Percentiles rank a stretch among this genome's conserved stretches.
Conservation (phyloP, 345 rosid genomes). For the Rhizophora apiculata region DNA sequence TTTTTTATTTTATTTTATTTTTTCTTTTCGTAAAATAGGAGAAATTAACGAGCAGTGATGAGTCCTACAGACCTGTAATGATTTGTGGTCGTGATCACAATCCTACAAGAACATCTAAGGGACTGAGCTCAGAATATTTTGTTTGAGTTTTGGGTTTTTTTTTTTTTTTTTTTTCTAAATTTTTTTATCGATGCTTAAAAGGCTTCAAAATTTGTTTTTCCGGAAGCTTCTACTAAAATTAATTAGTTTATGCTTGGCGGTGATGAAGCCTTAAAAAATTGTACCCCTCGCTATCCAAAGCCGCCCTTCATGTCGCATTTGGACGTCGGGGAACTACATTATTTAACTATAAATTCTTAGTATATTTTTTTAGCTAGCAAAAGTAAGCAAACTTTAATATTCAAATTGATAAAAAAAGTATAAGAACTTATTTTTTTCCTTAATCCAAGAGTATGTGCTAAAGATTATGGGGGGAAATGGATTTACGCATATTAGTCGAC, state of each 20-base stretch:
- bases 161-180: not conserved
- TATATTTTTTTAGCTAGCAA: too few relatives aligned
- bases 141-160: too few relatives aligned
- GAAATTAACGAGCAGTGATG: conserved; percentile 44
- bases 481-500: too few relatives aligned
- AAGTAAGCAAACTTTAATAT: too few relatives aligned
- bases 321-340: conserved; percentile 58
- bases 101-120: conserved; percentile 83
- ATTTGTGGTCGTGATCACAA: conserved; percentile 84
- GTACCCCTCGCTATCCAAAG: conserved; percentile 66
- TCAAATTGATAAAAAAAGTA: too few relatives aligned
- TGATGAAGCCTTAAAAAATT: conserved; percentile 25
- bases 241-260: conserved; percentile 3
- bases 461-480: too few relatives aligned
- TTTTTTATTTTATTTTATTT: not conserved
- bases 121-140: conserved; percentile 50
- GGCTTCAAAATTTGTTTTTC: not conserved
- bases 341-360: too few relatives aligned
- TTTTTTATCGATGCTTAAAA: not conserved
- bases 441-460: too few relatives aligned
- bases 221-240: not conserved
- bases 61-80: conserved; percentile 95
- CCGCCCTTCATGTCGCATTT: conserved; percentile 17
- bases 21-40: not conserved
- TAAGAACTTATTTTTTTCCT: too few relatives aligned